Conservation (phyloP, 768 basidiomycete species). For the Amanita rubescens region DNA sequence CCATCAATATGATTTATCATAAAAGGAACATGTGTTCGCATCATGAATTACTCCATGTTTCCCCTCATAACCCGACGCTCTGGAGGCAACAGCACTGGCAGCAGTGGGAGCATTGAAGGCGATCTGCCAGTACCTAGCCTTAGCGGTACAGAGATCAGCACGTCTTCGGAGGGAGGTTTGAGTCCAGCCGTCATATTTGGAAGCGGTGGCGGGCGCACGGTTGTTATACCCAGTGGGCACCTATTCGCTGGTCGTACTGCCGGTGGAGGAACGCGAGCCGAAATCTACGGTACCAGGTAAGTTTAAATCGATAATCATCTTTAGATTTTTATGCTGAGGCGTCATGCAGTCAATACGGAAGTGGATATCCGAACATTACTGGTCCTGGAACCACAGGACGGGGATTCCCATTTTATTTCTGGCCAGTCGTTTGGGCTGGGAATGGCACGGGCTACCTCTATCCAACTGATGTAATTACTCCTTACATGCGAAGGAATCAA, state of each 20-base stretch:
- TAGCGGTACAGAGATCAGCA: constrained; percentile 14
- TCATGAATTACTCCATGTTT: constrained; percentile 11
- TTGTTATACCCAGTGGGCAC: constrained; percentile 36
- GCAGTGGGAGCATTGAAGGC: constrained; percentile 11
- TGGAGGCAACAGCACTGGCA: neutral
- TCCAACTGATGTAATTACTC: neutral
- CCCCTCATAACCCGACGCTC: constrained; percentile 20
- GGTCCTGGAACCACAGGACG: constrained; percentile 39
- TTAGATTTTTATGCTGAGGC: neutral
- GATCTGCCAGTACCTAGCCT: no score
- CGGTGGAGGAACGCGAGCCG: constrained; percentile 45
- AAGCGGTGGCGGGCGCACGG: constrained; percentile 21
- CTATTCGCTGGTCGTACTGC: constrained; percentile 37
- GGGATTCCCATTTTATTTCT: constrained; percentile 59
- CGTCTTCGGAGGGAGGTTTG: constrained; percentile 11
- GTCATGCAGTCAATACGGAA: constrained; percentile 43
- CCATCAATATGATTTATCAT: no score
- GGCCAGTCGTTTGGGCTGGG: constrained; percentile 51
- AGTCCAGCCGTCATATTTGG: constrained; percentile 21
- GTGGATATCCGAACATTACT: constrained; percentile 49
- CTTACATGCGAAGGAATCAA: neutral
- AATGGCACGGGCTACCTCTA: constrained; percentile 18
- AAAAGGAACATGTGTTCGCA: no score
- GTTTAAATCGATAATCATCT: constrained; percentile 12
- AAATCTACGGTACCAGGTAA: constrained; percentile 39